These are phyloP conservation scores for Perkinsus marinus DNA, from an alignment of 169 alveolate species.

Conservation along the genomic window DNA sequence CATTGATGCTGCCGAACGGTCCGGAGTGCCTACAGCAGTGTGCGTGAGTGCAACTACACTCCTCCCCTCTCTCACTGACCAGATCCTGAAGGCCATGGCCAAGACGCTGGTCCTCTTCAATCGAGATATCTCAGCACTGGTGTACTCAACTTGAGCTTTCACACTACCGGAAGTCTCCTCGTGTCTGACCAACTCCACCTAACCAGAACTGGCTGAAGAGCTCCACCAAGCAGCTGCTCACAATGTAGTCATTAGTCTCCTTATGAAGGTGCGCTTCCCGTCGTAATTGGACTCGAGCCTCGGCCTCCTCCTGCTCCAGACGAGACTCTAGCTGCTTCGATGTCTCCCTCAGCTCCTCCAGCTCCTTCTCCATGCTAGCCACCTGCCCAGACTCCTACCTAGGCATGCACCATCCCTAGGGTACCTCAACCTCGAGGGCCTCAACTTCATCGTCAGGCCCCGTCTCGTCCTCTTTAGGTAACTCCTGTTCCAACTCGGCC, in stretches of 20 bases:
- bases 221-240: neutral
- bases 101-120: neutral
- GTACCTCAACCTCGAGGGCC: neutral
- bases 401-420: neutral
- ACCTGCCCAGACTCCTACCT: neutral
- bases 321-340: neutral
- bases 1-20: neutral
- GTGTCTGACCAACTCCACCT: neutral
- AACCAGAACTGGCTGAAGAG: neutral
- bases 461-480: neutral
- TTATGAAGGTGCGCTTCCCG: neutral
- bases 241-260: neutral
- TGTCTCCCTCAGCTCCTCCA: neutral
- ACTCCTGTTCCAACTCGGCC: neutral
- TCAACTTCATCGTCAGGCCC: neutral
- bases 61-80: no score
- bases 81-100: neutral
- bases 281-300: neutral
- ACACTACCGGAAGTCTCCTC: neutral
- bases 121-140: neutral
- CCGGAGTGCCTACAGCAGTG: neutral
- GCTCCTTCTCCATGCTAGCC: neutral
- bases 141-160: neutral
- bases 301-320: neutral
- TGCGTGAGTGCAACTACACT: neutral